Base-by-base conservation (phyloP, 371 early-diverging fungal species). In the Parasitella parasitica region DNA sequence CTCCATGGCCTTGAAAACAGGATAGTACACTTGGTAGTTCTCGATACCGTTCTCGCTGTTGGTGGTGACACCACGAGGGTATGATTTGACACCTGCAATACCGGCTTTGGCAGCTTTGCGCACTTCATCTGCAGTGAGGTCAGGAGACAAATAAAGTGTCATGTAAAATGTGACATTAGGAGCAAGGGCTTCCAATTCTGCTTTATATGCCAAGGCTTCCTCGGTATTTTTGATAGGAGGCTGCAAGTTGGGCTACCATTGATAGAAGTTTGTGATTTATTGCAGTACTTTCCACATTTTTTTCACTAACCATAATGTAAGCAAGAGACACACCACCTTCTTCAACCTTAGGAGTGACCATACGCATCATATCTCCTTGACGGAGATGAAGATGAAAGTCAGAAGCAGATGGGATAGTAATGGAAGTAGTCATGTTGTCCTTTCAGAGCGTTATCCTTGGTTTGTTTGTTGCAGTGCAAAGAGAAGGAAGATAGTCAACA, bases 31-130 rank as follows among this genome's bases (percentile, higher is more conserved):
- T 46, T 89, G 88, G 66, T 96, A 95, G 68, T 86, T 87, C 64
- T 94, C 93, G 63, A 98, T 95, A 51, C 98, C 98, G 58, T 86
- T 85, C 57, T 97, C 97, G 62, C 91, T 90, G 86, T 98, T 97
- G 61, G 99, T 98, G 0, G 99, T 98, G 22, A 98, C 99, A 32
- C 98, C 97, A 32, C 96, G 88, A 20, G 98, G 98, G 73, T 98
- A 98, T 9, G 94, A 92, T 74, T 98, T 98, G 59, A 98, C 97
- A 55, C 95, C 93, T n/a, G 86, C 88, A 60, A 98, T 83, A 27
- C 97, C 97, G 18, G 91, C 89, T 57, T 82, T 78, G 24, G 88
- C 87, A 0, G 98, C 98, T 72, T 91, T 91, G 60, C 77, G 69
- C 54, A 97, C 90, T 73, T 97, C 98, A 27, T 91, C 95, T 1